Base-by-base conservation (phyloP, 1,139 yeast species). In the Komagataea norvegica region DNA sequence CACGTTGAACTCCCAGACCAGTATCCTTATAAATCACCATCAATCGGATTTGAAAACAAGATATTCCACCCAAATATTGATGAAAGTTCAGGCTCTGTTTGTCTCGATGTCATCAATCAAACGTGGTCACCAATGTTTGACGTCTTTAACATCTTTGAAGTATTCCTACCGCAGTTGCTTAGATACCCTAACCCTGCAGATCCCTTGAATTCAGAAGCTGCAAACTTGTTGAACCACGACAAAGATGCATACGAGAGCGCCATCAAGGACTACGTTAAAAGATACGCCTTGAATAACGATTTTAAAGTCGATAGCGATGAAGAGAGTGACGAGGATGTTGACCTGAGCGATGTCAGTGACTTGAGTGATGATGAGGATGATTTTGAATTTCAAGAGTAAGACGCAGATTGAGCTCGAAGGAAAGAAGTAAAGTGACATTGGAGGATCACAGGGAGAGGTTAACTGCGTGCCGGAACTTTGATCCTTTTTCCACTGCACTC, bases 121-220 rank as follows among this genome's bases (percentile, higher is more conserved):
- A 88, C 97, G 1, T 91, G 98, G 98, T 84, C 95, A 31, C 98
- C 98, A 3, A 85, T 91, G 89, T 91, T 88, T 67, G 97, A 91
- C 36, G 72, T 89, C 51, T 69, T 82, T 50, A 91, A 91, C 59
- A 86, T 91, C 27, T 88, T 91, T 59, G 97, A 91, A 56, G 83
- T 88, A 56, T 91, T 91, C 65, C 66, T 91, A 47, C 98, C 98
- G 10, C 98, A 93, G 54, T 67, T 91, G 43, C 67, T 91, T 45
- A 74, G 93, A 43, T 91, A 91, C 56, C 97, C 97, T 19, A 91
- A 91, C 55, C 93, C 97, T 1, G 72, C 91, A 23, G 98, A 91
- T 59, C 98, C 98, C 1, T 69, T 91, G 46, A 91, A 91, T 55
- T 82, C 91, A 19, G 94, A 86, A 49, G 98, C 98, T 0, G 87